Evolutionary conservation across 2,329 filamentous ascomycete species (phyloP).

Genomic region (Penicillium sp.): DNA sequence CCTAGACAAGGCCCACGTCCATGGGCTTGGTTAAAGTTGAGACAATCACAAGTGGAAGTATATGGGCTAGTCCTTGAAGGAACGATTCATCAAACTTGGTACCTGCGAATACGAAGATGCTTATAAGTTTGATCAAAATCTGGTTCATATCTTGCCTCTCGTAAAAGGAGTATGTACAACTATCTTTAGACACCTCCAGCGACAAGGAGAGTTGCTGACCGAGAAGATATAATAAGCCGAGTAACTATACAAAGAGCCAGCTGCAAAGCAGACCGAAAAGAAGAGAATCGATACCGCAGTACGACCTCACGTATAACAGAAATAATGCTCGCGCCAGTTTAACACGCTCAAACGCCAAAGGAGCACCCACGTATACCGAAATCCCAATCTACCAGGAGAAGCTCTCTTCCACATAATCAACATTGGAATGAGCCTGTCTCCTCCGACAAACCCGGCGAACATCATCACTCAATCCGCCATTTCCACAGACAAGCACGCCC

Average conservation of each 20-base stretch:
- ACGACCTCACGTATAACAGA: not conserved
- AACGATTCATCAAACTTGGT: too few species aligned
- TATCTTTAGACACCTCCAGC: conserved; percentile 1
- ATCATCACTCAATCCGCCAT: conserved; percentile 70
- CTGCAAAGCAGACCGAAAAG: conserved; percentile 4
- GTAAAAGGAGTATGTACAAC: conserved; percentile 16
- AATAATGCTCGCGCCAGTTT: not conserved
- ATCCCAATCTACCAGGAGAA: conserved; percentile 51
- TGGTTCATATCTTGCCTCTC: conserved; percentile 5
- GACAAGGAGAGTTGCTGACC: not conserved
- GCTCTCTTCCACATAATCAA: conserved; percentile 74
- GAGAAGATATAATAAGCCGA: not conserved
- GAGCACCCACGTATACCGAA: not conserved
- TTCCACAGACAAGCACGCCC: conserved; percentile 77
- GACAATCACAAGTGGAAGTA: too few species aligned
- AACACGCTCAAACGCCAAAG: conserved; percentile 3
- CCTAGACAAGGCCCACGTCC: not conserved
- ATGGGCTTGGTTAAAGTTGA: too few species aligned
- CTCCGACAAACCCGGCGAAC: conserved; percentile 65
- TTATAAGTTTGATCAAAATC: too few species aligned
- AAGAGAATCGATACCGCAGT: not conserved
- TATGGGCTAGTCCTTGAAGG: too few species aligned
- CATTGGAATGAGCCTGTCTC: conserved; percentile 57
- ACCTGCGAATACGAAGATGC: too few species aligned
- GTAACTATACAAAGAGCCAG: conserved; percentile 8